Evolutionary conservation across 2,329 filamentous ascomycete species (phyloP).

Genomic region (Hypoxylon sp.): DNA sequence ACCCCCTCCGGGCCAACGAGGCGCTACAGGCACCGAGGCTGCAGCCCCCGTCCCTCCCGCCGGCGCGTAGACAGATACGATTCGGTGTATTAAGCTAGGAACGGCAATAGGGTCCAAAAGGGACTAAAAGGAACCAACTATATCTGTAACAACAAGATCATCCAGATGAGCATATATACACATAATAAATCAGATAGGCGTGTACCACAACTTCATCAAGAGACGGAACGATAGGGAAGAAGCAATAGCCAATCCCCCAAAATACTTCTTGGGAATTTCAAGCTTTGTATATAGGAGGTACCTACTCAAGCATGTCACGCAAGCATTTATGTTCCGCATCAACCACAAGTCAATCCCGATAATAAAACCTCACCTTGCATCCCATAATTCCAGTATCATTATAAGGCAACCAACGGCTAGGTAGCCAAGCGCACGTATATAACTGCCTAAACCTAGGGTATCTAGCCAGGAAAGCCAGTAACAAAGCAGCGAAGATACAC

Average conservation of each 20-base stretch:
- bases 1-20: constrained; percentile 52
- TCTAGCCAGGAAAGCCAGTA: background rate
- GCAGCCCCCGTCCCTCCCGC: constrained; percentile 47
- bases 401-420: constrained; percentile 1
- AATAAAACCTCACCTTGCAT: background rate
- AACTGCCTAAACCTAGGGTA: constrained; percentile 2
- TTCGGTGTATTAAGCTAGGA: background rate
- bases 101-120: background rate
- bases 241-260: background rate
- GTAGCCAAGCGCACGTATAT: constrained; percentile 1
- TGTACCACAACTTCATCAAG: background rate
- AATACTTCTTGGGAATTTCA: background rate
- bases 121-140: background rate
- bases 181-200: background rate
- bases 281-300: constrained; percentile 1
- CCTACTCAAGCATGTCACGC: background rate
- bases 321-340: background rate
- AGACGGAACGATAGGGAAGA: background rate
- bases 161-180: background rate
- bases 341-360: background rate
- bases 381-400: constrained; percentile 12
- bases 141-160: constrained; percentile 1
- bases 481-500: background rate
- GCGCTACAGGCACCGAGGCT: constrained; percentile 53
- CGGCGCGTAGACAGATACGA: constrained; percentile 11